These are phyloP conservation scores for Dentipellis sp. DNA, from an alignment of 768 basidiomycete genomes.

Conservation along the genomic window DNA sequence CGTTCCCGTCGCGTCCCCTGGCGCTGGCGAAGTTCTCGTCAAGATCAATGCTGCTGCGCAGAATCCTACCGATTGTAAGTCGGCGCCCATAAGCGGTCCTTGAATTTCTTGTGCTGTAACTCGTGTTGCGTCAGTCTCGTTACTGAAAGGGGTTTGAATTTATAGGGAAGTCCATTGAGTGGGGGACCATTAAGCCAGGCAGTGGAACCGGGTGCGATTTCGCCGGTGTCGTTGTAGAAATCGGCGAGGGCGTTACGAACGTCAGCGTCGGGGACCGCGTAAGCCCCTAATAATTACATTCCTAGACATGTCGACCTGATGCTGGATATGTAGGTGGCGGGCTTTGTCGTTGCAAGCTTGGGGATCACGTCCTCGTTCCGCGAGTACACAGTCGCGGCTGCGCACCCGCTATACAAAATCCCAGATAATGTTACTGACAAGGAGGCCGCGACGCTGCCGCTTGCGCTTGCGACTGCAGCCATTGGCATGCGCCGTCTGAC, in stretches of 20 bases:
- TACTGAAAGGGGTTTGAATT: neutral
- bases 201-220: neutral
- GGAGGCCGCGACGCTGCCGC: neutral
- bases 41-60: neutral
- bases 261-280: neutral
- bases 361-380: neutral
- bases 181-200: neutral
- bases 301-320: neutral
- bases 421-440: neutral
- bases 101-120: neutral
- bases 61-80: slow-evolving; percentile 1
- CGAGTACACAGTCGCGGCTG: neutral
- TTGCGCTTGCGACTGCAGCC: neutral
- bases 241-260: neutral
- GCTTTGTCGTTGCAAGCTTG: neutral
- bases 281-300: neutral
- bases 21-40: neutral
- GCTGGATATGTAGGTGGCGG: neutral
- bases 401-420: neutral
- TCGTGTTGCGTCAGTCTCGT: neutral
- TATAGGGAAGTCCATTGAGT: neutral
- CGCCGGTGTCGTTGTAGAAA: neutral
- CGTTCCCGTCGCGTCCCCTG: neutral
- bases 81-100: neutral
- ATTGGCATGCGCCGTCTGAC: neutral